phyloP scores from a whole-genome alignment of 2,329 filamentous ascomycete genomes.

The Colletotrichum incanum region DNA sequence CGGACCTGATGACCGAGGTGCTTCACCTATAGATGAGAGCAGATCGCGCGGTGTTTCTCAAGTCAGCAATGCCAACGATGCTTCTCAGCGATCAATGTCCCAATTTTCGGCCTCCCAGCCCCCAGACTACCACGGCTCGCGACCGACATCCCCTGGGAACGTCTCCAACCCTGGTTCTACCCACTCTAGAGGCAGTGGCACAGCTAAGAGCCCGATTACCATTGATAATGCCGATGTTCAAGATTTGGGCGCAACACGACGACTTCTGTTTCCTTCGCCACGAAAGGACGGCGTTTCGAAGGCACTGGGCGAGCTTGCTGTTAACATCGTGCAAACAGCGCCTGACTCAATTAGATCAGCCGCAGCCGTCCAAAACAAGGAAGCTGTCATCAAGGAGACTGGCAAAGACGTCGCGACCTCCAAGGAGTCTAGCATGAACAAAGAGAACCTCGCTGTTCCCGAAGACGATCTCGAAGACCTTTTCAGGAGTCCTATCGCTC shows the following conservation, averaged over 20 bases:
- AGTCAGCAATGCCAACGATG: constrained; percentile 39
- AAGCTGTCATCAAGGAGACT: constrained; percentile 59
- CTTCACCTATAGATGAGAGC: constrained; percentile 38
- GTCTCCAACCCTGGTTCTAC: constrained; percentile 61
- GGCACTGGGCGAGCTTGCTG: constrained; percentile 71
- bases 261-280: constrained; percentile 84
- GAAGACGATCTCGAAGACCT: constrained; percentile 73
- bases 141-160: constrained; percentile 38
- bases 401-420: constrained; percentile 6
- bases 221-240: constrained; percentile 65
- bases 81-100: constrained; percentile 22
- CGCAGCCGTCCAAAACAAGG: constrained; percentile 53
- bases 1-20: constrained; percentile 54
- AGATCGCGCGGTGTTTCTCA: constrained; percentile 39
- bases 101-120: constrained; percentile 29
- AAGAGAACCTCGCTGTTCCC: constrained; percentile 68
- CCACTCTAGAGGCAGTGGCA: constrained; percentile 71
- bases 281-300: constrained; percentile 76
- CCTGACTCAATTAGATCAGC: constrained; percentile 50
- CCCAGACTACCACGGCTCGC: constrained; percentile 21
- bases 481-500: constrained; percentile 71
- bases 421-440: constrained; percentile 47
- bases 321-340: constrained; percentile 66
- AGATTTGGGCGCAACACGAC: constrained; percentile 72
- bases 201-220: constrained; percentile 70